phyloP scores from a whole-genome alignment of 768 basidiomycete genomes.

The Termitomyces sp. region DNA sequence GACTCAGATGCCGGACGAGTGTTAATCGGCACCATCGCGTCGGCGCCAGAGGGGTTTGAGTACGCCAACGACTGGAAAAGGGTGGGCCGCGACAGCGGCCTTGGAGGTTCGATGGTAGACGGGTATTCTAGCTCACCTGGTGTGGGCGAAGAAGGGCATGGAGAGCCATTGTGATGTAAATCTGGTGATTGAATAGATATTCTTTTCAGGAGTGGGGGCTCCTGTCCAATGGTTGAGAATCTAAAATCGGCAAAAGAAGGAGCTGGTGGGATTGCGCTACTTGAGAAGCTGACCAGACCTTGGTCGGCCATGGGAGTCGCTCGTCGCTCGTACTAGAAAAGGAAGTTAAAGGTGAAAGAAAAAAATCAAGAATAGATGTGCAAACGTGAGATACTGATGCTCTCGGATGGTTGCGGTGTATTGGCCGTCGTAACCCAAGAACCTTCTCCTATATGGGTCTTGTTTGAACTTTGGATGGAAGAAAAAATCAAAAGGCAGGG shows the following conservation, averaged over 20 bases:
- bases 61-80: conserved; percentile 16
- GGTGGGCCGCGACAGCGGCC: conserved; percentile 12
- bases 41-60: conserved; percentile 1
- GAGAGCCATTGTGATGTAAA: conserved; percentile 17
- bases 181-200: conserved; percentile 31
- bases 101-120: conserved; percentile 5
- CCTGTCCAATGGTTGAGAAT: conserved; percentile 52
- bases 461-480: not conserved
- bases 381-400: not conserved
- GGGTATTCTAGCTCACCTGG: conserved; percentile 11
- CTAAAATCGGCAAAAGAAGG: conserved; percentile 39
- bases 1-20: not conserved
- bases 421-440: not conserved
- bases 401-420: no score
- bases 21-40: not conserved
- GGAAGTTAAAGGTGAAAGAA: not conserved
- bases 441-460: not conserved
- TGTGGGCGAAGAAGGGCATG: conserved; percentile 19
- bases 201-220: conserved; percentile 49
- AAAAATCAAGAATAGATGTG: not conserved
- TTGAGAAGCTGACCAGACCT: not conserved
- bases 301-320: not conserved
- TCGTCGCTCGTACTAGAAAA: not conserved
- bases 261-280: conserved; percentile 26
- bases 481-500: not conserved